These are phyloP conservation scores for Rhynchospora breviuscula DNA, from an alignment of 176 grass and related monocot genomes.

Conservation along the genomic window DNA sequence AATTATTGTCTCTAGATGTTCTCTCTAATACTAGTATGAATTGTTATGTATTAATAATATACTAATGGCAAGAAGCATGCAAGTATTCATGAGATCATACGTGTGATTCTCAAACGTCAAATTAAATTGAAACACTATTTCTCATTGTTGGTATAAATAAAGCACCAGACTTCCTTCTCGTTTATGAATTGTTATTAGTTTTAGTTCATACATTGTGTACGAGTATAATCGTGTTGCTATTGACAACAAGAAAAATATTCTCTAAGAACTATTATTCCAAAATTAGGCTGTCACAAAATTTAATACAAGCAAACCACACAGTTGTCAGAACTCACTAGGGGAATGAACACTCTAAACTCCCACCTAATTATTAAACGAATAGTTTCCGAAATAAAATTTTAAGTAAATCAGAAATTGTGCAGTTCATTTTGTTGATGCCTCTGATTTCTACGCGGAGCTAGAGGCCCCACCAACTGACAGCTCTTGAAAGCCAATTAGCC, in stretches of 20 bases:
- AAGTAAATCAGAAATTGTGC: neutral
- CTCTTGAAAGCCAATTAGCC: neutral
- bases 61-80: neutral
- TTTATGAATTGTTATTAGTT: neutral
- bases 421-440: neutral
- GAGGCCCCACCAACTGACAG: conserved; percentile 9
- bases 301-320: neutral
- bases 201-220: neutral
- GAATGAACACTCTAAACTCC: neutral
- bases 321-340: neutral
- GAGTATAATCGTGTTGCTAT: neutral
- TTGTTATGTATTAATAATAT: neutral
- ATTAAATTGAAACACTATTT: neutral
- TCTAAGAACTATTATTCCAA: neutral
- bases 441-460: neutral
- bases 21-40: neutral
- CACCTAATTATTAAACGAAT: neutral
- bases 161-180: neutral
- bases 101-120: neutral
- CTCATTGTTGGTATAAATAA: neutral
- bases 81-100: neutral
- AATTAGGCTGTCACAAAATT: neutral
- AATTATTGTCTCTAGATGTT: neutral
- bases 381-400: neutral
- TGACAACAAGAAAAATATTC: neutral